Conservation (phyloP, 202 grass and related monocot species). For the Zoysia matrella region DNA sequence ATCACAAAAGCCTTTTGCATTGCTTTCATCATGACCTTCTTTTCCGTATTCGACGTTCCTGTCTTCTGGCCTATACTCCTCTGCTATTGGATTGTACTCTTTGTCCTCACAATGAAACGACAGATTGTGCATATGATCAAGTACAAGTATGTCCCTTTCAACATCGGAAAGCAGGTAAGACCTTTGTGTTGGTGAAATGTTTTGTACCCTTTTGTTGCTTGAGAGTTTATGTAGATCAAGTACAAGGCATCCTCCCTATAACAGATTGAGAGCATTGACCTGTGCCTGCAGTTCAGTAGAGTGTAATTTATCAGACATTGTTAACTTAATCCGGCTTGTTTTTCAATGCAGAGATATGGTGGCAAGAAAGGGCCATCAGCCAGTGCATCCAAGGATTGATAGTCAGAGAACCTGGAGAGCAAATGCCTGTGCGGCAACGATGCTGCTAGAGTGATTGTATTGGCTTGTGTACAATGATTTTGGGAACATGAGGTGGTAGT, state of each 20-base stretch:
- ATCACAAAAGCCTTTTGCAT: slow-evolving; percentile 83
- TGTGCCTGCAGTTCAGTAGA: not conserved
- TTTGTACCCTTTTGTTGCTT: not conserved
- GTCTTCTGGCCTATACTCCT: slow-evolving; percentile 94
- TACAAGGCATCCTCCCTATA: not conserved
- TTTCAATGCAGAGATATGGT: slow-evolving; percentile 67
- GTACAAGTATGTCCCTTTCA: slow-evolving; percentile 88
- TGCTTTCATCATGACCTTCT: slow-evolving; percentile 96
- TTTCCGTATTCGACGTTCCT: slow-evolving; percentile 85
- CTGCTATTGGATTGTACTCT: slow-evolving; percentile 3
- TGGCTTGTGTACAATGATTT: slow-evolving; percentile 41
- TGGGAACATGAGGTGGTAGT: not conserved
- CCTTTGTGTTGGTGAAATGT: slow-evolving; percentile 3
- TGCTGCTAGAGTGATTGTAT: slow-evolving; percentile 40
- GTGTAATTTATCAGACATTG: not conserved
- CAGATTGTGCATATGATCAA: slow-evolving; percentile 91
- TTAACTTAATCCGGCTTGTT: slow-evolving; percentile 15
- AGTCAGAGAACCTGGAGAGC: not conserved
- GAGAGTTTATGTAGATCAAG: not conserved
- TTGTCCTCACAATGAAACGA: slow-evolving; percentile 10
- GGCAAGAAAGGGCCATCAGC: slow-evolving; percentile 61
- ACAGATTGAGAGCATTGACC: not conserved
- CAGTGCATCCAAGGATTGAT: slow-evolving; percentile 60
- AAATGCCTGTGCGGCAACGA: slow-evolving; percentile 9
- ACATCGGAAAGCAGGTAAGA: slow-evolving; percentile 82